Evolutionary conservation across 768 basidiomycete genomes (phyloP).

Genomic region (Boletus bicolor): DNA sequence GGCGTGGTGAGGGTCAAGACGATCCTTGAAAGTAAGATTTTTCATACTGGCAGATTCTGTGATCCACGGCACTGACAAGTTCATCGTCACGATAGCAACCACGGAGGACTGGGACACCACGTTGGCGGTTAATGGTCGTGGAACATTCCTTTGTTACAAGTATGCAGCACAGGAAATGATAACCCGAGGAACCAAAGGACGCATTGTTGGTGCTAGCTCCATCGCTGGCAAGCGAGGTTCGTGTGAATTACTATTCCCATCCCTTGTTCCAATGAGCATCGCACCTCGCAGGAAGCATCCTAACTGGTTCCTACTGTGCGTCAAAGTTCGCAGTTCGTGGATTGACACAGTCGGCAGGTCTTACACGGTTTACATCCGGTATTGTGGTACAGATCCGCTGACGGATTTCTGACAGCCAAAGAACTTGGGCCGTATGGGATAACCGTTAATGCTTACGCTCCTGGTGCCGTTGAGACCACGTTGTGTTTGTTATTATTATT

Average conservation of each 20-base stretch:
- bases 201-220: background rate
- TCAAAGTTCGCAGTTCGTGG: background rate
- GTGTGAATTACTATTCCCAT: background rate
- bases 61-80: background rate
- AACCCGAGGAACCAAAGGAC: background rate
- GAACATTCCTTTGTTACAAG: background rate
- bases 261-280: background rate
- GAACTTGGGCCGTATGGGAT: background rate
- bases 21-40: background rate
- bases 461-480: background rate
- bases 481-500: background rate
- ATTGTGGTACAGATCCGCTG: background rate
- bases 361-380: background rate
- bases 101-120: background rate
- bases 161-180: background rate
- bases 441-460: background rate
- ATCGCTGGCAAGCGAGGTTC: background rate
- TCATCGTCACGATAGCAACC: background rate
- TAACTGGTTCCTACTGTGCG: background rate
- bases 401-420: background rate
- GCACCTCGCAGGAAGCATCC: background rate
- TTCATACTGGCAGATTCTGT: background rate
- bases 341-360: background rate
- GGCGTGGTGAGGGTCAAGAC: background rate
- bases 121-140: background rate